Evolutionary conservation across 805 yeast genomes (phyloP), one percentile per base, ranked within the genome.

Genomic region (Ogataea pignaliae): DNA sequence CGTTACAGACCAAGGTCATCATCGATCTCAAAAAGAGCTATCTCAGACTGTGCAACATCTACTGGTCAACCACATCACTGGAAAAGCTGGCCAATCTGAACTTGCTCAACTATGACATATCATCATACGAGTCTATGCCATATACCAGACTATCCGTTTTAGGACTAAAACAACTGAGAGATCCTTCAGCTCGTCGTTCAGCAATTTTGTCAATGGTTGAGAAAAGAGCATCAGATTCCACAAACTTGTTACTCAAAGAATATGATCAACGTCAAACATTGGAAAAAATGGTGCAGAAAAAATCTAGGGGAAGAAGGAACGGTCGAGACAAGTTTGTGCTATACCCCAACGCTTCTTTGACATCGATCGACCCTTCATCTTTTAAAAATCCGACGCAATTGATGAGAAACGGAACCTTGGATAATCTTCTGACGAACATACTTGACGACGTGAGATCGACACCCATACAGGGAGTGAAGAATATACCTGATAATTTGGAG

Each of bases 181-280:
- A 71, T 49, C 73, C 75, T 14, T 43, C 63, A 8, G 56, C 60
- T n/a, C 63, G 77, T 54, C 64, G 74, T 42, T 70, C 74, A 21
- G 64, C 65, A 12, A 59, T 72, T 28, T 44, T 72, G 18, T 64
- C 70, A 3, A 56, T 66, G 51, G 51, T 61, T 33, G 67, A 62
- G 18, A 54, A 54, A 28, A 46, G 53, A 37, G 45, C 62, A 2
- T 51, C 59, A 15, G 53, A 50, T 32, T 48, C 60, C 2, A 50
- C 56, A 8, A 62, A 57, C 38, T 35, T 56, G 10, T 41, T 60
- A 3, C 32, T 48, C n/a, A 43, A 51, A 42, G 56, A 48, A 36
- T 48, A 50, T 31, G 44, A 47, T 7, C 50, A 55, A 10, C 29
- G 41, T 21, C 17, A 43, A n/a, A 34, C 41, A 17, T 45, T 50